Evolutionary conservation across 192 early-diverging fungal species (phyloP).

Genomic region (Helicostylum pulchrum): DNA sequence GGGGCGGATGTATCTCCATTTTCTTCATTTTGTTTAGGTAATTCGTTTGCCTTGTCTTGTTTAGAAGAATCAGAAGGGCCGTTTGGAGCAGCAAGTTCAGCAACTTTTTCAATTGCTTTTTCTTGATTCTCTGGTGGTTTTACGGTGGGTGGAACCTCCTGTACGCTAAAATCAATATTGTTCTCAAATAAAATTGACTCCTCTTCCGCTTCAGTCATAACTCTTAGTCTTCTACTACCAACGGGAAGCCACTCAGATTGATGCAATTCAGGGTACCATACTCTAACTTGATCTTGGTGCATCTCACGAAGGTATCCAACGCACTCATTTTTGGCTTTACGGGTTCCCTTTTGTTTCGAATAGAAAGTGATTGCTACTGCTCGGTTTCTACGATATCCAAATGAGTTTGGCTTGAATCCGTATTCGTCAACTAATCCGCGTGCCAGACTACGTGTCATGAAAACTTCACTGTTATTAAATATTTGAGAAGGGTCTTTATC

Average conservation of each 20-base stretch:
- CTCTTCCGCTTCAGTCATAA: constrained; percentile 34
- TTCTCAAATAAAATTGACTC: constrained; percentile 8
- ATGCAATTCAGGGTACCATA: constrained; percentile 47
- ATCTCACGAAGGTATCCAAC: constrained; percentile 42
- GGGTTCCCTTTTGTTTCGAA: constrained; percentile 4
- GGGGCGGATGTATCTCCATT: not conserved
- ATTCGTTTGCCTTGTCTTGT: no score
- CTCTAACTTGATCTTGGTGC: constrained; percentile 39
- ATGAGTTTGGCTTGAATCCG: constrained; percentile 30
- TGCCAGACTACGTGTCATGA: constrained; percentile 29
- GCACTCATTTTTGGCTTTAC: constrained; percentile 16
- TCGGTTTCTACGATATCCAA: constrained; percentile 28
- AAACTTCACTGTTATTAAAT: constrained; percentile 28
- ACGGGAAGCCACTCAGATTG: constrained; percentile 49
- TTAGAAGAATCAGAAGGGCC: no score
- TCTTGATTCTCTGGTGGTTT: not conserved
- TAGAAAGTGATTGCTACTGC: constrained; percentile 38
- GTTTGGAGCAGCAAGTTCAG: not conserved
- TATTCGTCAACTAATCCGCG: constrained; percentile 22
- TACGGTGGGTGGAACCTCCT: not conserved
- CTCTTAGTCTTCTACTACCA: constrained; percentile 43
- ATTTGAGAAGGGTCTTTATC: constrained; percentile 29
- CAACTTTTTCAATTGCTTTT: not conserved
- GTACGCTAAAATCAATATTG: not conserved
- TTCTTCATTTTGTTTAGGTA: no score